Conservation (phyloP, 352 stramenopile genomes). For the Pythium insidiosum region DNA sequence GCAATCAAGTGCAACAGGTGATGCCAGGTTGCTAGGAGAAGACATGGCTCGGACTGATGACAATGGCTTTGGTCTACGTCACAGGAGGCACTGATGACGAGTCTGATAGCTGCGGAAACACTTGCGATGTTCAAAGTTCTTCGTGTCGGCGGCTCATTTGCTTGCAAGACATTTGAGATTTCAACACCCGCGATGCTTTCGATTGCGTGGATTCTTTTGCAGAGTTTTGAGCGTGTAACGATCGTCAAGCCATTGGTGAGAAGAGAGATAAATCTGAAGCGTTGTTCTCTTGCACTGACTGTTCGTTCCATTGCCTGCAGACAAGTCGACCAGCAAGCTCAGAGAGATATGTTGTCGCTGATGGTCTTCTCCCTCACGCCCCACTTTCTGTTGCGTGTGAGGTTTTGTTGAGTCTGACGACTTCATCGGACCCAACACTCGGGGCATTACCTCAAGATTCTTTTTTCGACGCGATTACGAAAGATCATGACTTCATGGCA, state of each 20-base stretch:
- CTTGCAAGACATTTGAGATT: slow-evolving; percentile 81
- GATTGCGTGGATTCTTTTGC: slow-evolving; percentile 54
- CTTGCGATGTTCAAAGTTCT: slow-evolving; percentile 54
- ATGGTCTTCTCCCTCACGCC: slow-evolving; percentile 11
- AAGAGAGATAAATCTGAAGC: no score
- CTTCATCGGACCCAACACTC: no score
- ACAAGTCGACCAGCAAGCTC: slow-evolving; percentile 75
- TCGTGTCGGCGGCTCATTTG: slow-evolving; percentile 35
- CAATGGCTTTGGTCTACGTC: no score
- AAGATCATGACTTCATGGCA: slow-evolving; percentile 22
- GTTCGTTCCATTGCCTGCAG: no score
- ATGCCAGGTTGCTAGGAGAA: no score
- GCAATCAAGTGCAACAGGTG: slow-evolving; percentile 56
- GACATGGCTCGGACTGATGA: no score
- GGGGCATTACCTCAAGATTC: no score
- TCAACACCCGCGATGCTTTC: slow-evolving; percentile 46
- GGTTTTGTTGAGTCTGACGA: no score
- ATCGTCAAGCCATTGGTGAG: slow-evolving; percentile 67
- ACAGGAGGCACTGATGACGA: slow-evolving; percentile 58
- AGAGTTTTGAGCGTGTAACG: slow-evolving; percentile 46
- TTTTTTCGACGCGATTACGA: no score
- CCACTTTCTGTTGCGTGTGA: neutral
- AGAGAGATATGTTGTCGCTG: slow-evolving; percentile 59
- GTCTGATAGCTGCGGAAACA: slow-evolving; percentile 47
- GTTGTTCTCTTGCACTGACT: no score